Percentiles rank a stretch among this genome's conserved stretches.
Evolutionary conservation across 2,329 filamentous ascomycete genomes (phyloP).

Genomic region (Neonectria neomacrospora): DNA sequence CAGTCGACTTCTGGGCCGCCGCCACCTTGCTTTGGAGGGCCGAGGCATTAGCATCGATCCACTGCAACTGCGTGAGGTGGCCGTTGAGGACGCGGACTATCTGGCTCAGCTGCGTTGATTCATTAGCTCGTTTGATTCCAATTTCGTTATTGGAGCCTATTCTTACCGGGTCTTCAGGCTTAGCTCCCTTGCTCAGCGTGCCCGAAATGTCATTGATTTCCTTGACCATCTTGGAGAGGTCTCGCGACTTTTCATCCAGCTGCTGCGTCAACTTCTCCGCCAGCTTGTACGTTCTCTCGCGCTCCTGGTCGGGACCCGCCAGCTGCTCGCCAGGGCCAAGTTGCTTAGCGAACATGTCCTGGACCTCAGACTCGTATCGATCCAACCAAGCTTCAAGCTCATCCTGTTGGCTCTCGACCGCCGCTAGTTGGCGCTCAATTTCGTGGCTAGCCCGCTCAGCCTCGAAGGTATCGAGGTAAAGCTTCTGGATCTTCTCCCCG

Average conservation of each 20-base stretch:
- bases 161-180: slow-evolving; percentile 87
- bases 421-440: slow-evolving; percentile 89
- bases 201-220: slow-evolving; percentile 96
- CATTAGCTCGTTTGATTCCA: slow-evolving; percentile 41
- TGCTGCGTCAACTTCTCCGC: slow-evolving; percentile 93
- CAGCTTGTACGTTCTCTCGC: slow-evolving; percentile 94
- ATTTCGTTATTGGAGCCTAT: slow-evolving; percentile 1
- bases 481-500: slow-evolving; percentile 91
- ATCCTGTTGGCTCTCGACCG: slow-evolving; percentile 91
- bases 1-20: slow-evolving; percentile 82
- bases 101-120: slow-evolving; percentile 77
- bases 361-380: slow-evolving; percentile 90
- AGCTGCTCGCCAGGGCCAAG: slow-evolving; percentile 80
- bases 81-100: slow-evolving; percentile 95
- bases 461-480: slow-evolving; percentile 92
- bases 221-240: slow-evolving; percentile 95
- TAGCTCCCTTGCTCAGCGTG: slow-evolving; percentile 87
- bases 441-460: slow-evolving; percentile 93
- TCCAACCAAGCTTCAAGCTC: slow-evolving; percentile 91
- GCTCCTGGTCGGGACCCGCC: slow-evolving; percentile 91
- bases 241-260: slow-evolving; percentile 92
- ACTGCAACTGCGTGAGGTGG: slow-evolving; percentile 90
- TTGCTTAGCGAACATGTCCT: slow-evolving; percentile 85
- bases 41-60: slow-evolving; percentile 88
- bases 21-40: slow-evolving; percentile 84